A percentile compares a stretch with the other conserved stretches of the same genome.
These are phyloP conservation scores for Albifimbria verrucaria DNA, from an alignment of 2,329 filamentous ascomycete genomes.

Conservation along the genomic window DNA sequence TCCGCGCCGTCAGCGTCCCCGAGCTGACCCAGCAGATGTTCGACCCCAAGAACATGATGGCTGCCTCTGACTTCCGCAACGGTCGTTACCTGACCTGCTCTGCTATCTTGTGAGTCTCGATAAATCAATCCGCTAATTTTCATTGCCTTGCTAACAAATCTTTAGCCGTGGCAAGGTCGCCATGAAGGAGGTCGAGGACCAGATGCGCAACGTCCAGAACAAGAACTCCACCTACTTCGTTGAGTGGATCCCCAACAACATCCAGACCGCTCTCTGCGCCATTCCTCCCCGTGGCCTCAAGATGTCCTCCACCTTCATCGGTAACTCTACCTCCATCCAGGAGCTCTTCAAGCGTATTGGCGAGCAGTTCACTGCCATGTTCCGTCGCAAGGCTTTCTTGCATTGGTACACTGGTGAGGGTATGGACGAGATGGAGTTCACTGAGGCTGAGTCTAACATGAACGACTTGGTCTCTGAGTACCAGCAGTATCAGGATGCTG, in stretches of 20 bases:
- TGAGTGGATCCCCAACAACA: slow-evolving; percentile 99
- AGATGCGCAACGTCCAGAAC: slow-evolving; percentile 99
- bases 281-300: slow-evolving; percentile 96
- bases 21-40: slow-evolving; percentile 99
- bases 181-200: slow-evolving; percentile 99
- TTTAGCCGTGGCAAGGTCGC: slow-evolving; percentile 92
- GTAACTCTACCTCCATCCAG: slow-evolving; percentile 99
- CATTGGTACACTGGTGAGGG: slow-evolving; percentile 99
- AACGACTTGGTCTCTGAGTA: slow-evolving; percentile 99
- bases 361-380: slow-evolving; percentile 99
- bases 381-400: slow-evolving; percentile 99
- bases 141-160: slow-evolving; percentile 8
- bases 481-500: slow-evolving; percentile 99
- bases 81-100: slow-evolving; percentile 99
- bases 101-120: slow-evolving; percentile 80
- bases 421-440: slow-evolving; percentile 99
- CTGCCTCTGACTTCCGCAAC: slow-evolving; percentile 99
- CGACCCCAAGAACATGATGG: slow-evolving; percentile 99
- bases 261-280: slow-evolving; percentile 98
- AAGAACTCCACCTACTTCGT: slow-evolving; percentile 99
- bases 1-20: slow-evolving; percentile 95
- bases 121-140: neutral
- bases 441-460: slow-evolving; percentile 99
- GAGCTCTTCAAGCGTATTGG: slow-evolving; percentile 99
- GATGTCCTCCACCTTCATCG: slow-evolving; percentile 99